phyloP scores from a whole-genome alignment of 2,329 filamentous ascomycete genomes.

The Apiospora phragmitis region DNA sequence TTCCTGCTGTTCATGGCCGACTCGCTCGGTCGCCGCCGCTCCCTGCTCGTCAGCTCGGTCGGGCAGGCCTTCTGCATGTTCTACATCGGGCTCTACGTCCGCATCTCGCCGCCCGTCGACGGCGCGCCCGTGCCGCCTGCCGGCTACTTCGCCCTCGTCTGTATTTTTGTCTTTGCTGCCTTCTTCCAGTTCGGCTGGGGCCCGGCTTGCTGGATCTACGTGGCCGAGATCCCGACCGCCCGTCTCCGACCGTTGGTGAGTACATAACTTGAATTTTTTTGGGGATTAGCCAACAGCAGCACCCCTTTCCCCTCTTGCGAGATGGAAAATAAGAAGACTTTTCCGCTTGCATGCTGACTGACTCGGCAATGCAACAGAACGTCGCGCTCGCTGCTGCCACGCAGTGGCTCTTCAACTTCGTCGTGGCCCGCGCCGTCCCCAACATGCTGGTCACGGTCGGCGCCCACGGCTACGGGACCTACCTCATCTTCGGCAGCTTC shows the following conservation, averaged over 20 bases:
- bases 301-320: not conserved
- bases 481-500: constrained; percentile 64
- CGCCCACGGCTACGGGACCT: constrained; percentile 47
- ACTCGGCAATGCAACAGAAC: constrained; percentile 37
- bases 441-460: constrained; percentile 58
- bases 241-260: constrained; percentile 38
- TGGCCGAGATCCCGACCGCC: constrained; percentile 65
- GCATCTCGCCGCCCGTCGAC: constrained; percentile 53
- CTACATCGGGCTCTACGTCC: constrained; percentile 66
- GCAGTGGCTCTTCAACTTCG: constrained; percentile 67
- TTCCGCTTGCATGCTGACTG: not conserved
- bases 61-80: constrained; percentile 63
- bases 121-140: constrained; percentile 54
- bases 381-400: constrained; percentile 62
- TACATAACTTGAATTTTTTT: not conserved
- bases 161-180: constrained; percentile 67
- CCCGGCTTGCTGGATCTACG: constrained; percentile 64
- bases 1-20: constrained; percentile 63
- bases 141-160: constrained; percentile 66
- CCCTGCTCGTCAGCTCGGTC: constrained; percentile 59
- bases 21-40: constrained; percentile 56
- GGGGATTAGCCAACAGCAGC: too few species aligned
- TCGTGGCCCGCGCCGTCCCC: constrained; percentile 62
- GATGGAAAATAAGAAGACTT: not conserved
- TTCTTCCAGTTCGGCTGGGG: constrained; percentile 69